Evolutionary conservation across 148 eudicot species (phyloP).

Genomic region (Linanthus parryae): DNA sequence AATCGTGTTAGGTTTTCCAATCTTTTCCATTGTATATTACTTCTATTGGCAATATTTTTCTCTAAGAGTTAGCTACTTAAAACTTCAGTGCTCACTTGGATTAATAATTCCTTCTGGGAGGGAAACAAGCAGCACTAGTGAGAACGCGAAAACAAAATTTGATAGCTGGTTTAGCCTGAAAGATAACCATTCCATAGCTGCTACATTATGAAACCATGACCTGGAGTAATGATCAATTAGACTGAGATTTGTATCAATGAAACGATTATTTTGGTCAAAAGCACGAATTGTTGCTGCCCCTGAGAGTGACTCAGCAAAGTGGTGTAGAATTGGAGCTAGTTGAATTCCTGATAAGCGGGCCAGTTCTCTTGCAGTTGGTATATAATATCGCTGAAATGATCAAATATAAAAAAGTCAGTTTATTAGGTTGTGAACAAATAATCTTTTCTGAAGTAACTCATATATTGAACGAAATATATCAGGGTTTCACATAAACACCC

Average conservation of each 20-base stretch:
- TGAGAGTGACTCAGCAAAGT: conserved; percentile 93
- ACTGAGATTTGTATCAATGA: conserved; percentile 51
- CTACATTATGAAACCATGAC: conserved; percentile 92
- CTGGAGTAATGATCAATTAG: conserved; percentile 76
- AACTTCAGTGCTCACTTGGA: conserved; percentile 66
- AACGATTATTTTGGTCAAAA: conserved; percentile 71
- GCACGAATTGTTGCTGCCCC: conserved; percentile 99
- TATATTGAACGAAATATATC: no score
- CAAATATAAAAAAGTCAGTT: neutral
- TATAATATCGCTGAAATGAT: conserved; percentile 74
- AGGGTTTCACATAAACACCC: no score
- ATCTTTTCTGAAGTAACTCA: no score
- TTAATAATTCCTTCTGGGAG: conserved; percentile 93
- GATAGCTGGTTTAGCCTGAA: conserved; percentile 91
- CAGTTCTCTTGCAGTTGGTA: conserved; percentile 95
- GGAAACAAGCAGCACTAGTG: conserved; percentile 76
- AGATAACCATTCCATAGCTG: conserved; percentile 99
- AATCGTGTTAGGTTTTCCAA: neutral
- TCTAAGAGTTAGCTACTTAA: no score
- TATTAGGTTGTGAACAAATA: no score
- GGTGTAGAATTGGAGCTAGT: conserved; percentile 90
- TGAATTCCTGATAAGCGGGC: conserved; percentile 88
- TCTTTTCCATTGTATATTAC: no score
- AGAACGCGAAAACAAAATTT: conserved; percentile 93
- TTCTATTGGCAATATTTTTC: no score